Evolutionary conservation across 140 eudicot genomes (phyloP).

Genomic region (Cichorium intybus): DNA sequence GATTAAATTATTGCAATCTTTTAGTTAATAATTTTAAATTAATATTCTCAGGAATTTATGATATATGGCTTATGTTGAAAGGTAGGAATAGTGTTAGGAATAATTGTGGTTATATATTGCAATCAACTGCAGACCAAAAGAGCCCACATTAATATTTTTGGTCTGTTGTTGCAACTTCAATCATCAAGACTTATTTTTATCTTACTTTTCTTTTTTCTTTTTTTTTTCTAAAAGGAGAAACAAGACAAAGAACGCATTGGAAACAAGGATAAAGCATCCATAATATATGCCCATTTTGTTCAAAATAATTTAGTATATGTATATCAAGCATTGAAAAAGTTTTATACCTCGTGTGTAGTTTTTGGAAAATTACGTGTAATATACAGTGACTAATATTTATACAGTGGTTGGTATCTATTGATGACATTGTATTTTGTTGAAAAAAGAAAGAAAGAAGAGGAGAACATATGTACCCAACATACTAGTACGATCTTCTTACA

Average conservation of each 20-base stretch:
- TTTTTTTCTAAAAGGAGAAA: conserved; percentile 20
- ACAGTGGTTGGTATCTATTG: conserved; percentile 10
- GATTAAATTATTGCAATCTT: background rate
- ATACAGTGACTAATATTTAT: background rate
- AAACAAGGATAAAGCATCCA: conserved; percentile 24
- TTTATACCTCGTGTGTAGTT: background rate
- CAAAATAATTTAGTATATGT: background rate
- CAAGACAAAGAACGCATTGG: conserved; percentile 20
- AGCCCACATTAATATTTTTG: conserved; percentile 35
- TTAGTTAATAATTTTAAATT: background rate
- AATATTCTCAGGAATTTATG: background rate
- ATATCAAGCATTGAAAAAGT: background rate
- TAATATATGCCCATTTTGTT: conserved; percentile 16
- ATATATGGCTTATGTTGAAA: conserved; percentile 22
- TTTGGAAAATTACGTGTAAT: conserved; percentile 2
- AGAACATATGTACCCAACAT: conserved; percentile 18
- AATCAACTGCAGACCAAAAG: conserved; percentile 38
- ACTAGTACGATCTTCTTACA: conserved; percentile 7
- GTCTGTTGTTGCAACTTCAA: conserved; percentile 34
- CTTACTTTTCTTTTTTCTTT: background rate
- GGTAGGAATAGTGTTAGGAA: conserved; percentile 19
- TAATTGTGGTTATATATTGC: conserved; percentile 37
- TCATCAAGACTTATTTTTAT: conserved; percentile 22
- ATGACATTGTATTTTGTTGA: conserved; percentile 2
- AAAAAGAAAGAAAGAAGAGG: conserved; percentile 6